phyloP scores from a whole-genome alignment of 2,329 filamentous ascomycete genomes.

The Corinectria fuckeliana region DNA sequence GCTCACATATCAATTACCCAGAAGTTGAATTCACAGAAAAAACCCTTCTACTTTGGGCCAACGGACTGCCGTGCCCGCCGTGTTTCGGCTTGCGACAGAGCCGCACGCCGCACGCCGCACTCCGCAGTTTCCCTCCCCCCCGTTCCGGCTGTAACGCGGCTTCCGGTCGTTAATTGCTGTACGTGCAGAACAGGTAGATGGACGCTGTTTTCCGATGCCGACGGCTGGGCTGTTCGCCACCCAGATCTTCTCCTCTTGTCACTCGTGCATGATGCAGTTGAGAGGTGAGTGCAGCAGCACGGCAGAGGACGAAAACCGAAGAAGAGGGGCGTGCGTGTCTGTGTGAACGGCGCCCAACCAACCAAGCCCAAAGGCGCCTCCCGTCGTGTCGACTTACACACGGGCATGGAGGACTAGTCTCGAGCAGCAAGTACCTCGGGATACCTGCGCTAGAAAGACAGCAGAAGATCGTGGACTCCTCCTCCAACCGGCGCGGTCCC shows the following conservation, averaged over 20 bases:
- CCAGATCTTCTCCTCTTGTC: background rate
- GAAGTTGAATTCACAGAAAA: too few relatives aligned
- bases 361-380: slow-evolving; percentile 9
- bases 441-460: slow-evolving; percentile 7
- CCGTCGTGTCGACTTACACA: slow-evolving; percentile 16
- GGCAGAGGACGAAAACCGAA: too few relatives aligned
- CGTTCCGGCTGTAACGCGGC: background rate
- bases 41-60: background rate
- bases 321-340: slow-evolving; percentile 1
- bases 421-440: background rate
- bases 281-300: background rate
- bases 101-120: background rate
- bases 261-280: background rate
- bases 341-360: slow-evolving; percentile 14
- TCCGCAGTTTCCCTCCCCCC: background rate
- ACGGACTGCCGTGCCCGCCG: background rate
- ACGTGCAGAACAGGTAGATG: too few relatives aligned
- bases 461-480: background rate
- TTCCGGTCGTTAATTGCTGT: too few relatives aligned
- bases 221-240: background rate
- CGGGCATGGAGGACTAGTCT: background rate
- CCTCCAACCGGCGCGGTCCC: background rate
- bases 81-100: background rate
- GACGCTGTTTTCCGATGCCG: background rate
- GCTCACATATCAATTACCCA: background rate